Percentiles rank a stretch among this genome's conserved stretches.
These are phyloP conservation scores for Paramyrothecium sp. DNA, from an alignment of 2,329 filamentous ascomycete genomes.

Conservation along the genomic window DNA sequence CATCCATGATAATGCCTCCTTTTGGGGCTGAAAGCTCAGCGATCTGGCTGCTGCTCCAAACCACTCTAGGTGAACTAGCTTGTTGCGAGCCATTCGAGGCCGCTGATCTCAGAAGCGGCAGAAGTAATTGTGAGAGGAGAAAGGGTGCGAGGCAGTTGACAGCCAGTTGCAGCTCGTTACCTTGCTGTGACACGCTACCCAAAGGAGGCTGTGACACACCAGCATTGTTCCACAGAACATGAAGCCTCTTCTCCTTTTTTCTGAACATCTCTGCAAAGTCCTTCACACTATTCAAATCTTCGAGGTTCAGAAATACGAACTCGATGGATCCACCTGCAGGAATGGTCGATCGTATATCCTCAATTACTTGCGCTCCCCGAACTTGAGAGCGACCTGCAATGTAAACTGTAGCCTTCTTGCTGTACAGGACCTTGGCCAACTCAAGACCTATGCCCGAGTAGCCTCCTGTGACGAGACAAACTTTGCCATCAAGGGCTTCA, in stretches of 20 bases:
- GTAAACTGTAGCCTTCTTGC: background rate
- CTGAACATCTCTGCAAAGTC: background rate
- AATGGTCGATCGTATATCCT: background rate
- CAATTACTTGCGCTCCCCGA: background rate
- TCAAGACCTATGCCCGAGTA: background rate
- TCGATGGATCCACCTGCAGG: background rate
- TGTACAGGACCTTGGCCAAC: background rate
- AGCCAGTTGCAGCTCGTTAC: constrained; percentile 35
- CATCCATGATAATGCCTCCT: background rate
- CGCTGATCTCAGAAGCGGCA: background rate
- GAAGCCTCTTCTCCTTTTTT: constrained; percentile 19
- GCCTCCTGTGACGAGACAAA: background rate
- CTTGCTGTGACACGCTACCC: constrained; percentile 31
- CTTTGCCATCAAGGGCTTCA: background rate
- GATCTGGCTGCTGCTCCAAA: background rate
- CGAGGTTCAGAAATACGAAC: background rate
- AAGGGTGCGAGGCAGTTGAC: constrained; percentile 25
- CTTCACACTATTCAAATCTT: background rate
- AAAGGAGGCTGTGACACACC: constrained; percentile 33
- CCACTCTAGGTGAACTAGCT: background rate
- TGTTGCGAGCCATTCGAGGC: background rate
- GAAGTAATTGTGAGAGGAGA: background rate
- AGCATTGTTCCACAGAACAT: constrained; percentile 37
- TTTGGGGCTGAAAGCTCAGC: background rate
- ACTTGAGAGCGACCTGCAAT: background rate